Evolutionary conservation across 331 rosid genomes (phyloP).

Genomic region (Pyrus hybrid): DNA sequence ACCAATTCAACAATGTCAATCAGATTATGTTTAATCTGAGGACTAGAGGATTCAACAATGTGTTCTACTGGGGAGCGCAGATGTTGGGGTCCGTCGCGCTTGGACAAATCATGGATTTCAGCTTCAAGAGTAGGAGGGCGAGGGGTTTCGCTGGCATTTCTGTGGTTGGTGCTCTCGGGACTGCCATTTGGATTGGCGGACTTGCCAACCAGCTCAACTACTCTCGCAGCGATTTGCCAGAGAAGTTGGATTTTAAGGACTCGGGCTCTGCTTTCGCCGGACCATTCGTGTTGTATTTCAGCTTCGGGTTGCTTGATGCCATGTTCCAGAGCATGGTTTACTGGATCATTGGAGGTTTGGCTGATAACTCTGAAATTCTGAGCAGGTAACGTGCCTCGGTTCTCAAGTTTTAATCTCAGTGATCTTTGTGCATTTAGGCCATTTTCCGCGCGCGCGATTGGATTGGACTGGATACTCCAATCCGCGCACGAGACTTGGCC

Average conservation of each 20-base stretch:
- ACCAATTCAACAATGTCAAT: constrained; percentile 83
- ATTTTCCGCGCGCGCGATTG: neutral
- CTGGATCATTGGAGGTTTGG: constrained; percentile 89
- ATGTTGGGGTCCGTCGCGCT: constrained; percentile 81
- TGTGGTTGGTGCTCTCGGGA: constrained; percentile 45
- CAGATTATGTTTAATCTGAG: constrained; percentile 54
- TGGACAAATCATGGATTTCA: constrained; percentile 74
- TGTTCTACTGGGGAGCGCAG: constrained; percentile 93
- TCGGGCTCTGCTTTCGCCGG: constrained; percentile 57
- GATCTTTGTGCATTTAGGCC: neutral
- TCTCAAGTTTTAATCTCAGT: neutral
- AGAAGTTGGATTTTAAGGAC: constrained; percentile 60
- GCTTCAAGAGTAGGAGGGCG: constrained; percentile 61
- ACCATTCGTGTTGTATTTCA: constrained; percentile 69
- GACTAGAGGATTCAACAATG: constrained; percentile 89
- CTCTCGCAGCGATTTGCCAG: neutral
- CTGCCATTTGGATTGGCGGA: constrained; percentile 76
- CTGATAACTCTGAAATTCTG: constrained; percentile 75
- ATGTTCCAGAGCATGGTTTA: constrained; percentile 85
- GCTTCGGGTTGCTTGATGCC: constrained; percentile 80
- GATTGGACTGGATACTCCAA: neutral
- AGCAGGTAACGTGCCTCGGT: constrained; percentile 49
- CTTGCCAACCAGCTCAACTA: constrained; percentile 60
- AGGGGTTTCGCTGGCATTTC: constrained; percentile 62
- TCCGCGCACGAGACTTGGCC: neutral